Evolutionary conservation across 768 basidiomycete species (phyloP).

Genomic region (Boletus pseudo-olivaceus): DNA sequence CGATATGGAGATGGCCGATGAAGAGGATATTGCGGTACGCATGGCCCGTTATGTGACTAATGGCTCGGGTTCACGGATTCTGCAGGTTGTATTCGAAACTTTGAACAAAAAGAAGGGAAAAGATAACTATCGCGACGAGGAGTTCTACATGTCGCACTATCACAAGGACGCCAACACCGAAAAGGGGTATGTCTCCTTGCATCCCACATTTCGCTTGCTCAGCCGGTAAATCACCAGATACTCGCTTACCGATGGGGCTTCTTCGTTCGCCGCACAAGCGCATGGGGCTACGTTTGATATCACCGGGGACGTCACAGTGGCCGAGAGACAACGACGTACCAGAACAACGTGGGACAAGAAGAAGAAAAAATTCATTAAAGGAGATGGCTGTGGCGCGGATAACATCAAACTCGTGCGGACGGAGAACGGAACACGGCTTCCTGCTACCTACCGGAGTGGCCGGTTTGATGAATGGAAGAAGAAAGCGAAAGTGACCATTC

Average conservation of each 20-base stretch:
- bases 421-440: slow-evolving; percentile 87
- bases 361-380: slow-evolving; percentile 90
- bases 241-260: slow-evolving; percentile 83
- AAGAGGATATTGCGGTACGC: slow-evolving; percentile 68
- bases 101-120: slow-evolving; percentile 41
- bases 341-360: slow-evolving; percentile 90
- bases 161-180: slow-evolving; percentile 86
- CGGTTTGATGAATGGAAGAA: slow-evolving; percentile 94
- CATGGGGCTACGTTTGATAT: slow-evolving; percentile 79
- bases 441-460: slow-evolving; percentile 89
- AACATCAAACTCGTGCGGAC: slow-evolving; percentile 92
- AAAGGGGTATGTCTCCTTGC: slow-evolving; percentile 67
- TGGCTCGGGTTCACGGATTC: slow-evolving; percentile 3
- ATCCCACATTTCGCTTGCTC: background rate
- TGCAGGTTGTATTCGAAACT: slow-evolving; percentile 65
- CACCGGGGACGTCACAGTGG: slow-evolving; percentile 61
- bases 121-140: slow-evolving; percentile 66
- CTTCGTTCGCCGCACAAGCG: slow-evolving; percentile 83
- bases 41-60: slow-evolving; percentile 1
- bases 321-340: slow-evolving; percentile 54
- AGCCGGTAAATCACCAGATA: slow-evolving; percentile 49
- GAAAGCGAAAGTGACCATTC: slow-evolving; percentile 68
- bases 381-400: slow-evolving; percentile 81
- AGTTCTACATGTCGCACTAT: slow-evolving; percentile 90
- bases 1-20: slow-evolving; percentile 69